Percentiles rank a stretch among this genome's conserved stretches.
These are phyloP conservation scores for Chernovozyma aurita DNA, from an alignment of 1,139 yeast species.

Conservation along the genomic window DNA sequence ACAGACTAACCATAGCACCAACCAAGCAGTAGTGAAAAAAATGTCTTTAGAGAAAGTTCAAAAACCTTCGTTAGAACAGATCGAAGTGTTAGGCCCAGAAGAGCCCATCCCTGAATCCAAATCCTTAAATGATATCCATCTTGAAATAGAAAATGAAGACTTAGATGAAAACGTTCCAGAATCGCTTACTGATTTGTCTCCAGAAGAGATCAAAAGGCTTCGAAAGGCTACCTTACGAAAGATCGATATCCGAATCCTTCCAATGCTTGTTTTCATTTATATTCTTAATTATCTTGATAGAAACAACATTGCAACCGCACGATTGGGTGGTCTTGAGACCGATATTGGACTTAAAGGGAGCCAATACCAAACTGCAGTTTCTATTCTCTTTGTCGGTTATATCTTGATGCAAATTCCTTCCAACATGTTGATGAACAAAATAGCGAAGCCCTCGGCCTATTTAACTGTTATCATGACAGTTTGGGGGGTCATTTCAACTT, in stretches of 20 bases:
- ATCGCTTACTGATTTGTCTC: conserved; percentile 26
- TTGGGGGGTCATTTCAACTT: conserved; percentile 52
- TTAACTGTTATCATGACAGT: conserved; percentile 45
- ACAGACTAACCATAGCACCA: no score
- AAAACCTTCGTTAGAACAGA: conserved; percentile 4
- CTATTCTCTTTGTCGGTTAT: conserved; percentile 59
- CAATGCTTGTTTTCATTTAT: conserved; percentile 50
- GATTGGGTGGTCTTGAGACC: conserved; percentile 51
- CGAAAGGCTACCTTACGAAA: conserved; percentile 42
- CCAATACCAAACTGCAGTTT: conserved; percentile 53
- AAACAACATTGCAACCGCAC: conserved; percentile 58
- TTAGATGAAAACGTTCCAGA: conserved; percentile 19
- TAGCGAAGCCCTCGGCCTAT: conserved; percentile 48
- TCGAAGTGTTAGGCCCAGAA: conserved; percentile 3
- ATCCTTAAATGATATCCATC: conserved; percentile 1
- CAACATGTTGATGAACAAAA: conserved; percentile 42
- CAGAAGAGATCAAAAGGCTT: conserved; percentile 32
- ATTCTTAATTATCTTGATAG: conserved; percentile 55
- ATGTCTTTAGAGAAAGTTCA: neutral
- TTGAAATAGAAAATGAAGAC: neutral
- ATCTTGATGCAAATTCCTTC: conserved; percentile 58
- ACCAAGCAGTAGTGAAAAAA: neutral
- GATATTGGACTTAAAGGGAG: conserved; percentile 46
- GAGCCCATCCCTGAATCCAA: neutral
- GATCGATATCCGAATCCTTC: conserved; percentile 51